Conservation (phyloP, 2,329 filamentous ascomycete genomes). For the Leptosphaerulina australis region DNA sequence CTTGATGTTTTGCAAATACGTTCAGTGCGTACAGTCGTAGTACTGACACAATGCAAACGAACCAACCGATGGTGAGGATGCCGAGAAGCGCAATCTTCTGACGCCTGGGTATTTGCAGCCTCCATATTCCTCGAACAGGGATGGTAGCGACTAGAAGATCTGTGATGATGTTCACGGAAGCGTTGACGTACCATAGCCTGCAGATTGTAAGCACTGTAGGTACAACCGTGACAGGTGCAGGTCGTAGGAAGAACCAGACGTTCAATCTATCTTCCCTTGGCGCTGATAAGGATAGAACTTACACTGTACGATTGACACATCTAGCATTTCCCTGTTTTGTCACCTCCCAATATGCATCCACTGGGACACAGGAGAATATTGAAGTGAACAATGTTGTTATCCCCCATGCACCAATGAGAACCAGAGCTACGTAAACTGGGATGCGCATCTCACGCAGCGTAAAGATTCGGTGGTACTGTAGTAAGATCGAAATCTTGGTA, state of each 20-base stretch:
- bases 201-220: background rate
- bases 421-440: slow-evolving; percentile 31
- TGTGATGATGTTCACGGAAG: slow-evolving; percentile 32
- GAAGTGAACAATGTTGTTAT: slow-evolving; percentile 19
- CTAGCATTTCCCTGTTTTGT: background rate
- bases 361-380: slow-evolving; percentile 30
- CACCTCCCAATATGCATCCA: slow-evolving; percentile 30
- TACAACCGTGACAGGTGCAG: background rate
- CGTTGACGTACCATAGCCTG: slow-evolving; percentile 29
- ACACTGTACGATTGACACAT: slow-evolving; percentile 14
- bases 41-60: slow-evolving; percentile 42
- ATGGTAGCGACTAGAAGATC: slow-evolving; percentile 35
- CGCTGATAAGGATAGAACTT: background rate
- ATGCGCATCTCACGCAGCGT: slow-evolving; percentile 30
- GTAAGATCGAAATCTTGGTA: slow-evolving; percentile 38
- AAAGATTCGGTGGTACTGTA: slow-evolving; percentile 40
- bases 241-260: too few species aligned
- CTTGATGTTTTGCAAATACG: slow-evolving; percentile 16
- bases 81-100: slow-evolving; percentile 31
- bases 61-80: slow-evolving; percentile 41
- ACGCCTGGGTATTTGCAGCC: slow-evolving; percentile 27
- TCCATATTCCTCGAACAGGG: slow-evolving; percentile 34
- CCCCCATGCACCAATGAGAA: slow-evolving; percentile 27
- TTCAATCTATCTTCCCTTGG: background rate
- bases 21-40: slow-evolving; percentile 34